Conservation (phyloP, 495 filamentous ascomycete genomes). For the Bryoglossum gracile region DNA sequence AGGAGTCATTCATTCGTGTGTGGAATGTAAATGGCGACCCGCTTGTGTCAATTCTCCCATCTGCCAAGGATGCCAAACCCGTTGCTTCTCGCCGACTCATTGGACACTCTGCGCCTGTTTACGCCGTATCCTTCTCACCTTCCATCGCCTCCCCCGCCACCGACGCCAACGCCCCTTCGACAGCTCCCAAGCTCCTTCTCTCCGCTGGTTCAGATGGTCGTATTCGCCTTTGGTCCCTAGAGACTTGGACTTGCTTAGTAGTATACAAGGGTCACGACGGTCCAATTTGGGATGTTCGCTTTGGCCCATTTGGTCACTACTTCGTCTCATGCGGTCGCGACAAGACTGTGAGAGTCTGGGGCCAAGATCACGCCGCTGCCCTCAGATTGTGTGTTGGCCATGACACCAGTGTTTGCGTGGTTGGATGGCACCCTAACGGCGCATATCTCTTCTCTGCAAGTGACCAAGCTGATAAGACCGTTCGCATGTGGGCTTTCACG, state of each 20-base stretch:
- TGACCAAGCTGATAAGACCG: constrained; percentile 70
- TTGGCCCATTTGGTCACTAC: constrained; percentile 94
- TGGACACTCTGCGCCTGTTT: constrained; percentile 85
- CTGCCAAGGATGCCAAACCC: constrained; percentile 31
- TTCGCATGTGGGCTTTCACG: constrained; percentile 93
- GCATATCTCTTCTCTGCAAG: constrained; percentile 88
- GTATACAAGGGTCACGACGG: constrained; percentile 87
- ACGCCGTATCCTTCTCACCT: constrained; percentile 84
- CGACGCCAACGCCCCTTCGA: constrained; percentile 44
- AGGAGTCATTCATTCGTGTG: constrained; percentile 89
- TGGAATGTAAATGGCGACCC: constrained; percentile 81
- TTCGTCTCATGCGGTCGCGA: constrained; percentile 84
- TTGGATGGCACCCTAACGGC: constrained; percentile 89
- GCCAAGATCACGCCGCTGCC: constrained; percentile 83
- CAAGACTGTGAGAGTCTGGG: constrained; percentile 84
- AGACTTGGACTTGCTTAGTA: constrained; percentile 81
- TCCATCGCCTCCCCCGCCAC: constrained; percentile 45
- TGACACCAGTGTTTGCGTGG: constrained; percentile 74
- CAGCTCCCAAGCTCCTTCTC: constrained; percentile 65
- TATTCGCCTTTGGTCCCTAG: constrained; percentile 86
- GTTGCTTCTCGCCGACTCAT: constrained; percentile 71
- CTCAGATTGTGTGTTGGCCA: constrained; percentile 86
- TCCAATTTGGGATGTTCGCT: constrained; percentile 79
- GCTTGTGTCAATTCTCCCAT: constrained; percentile 34
- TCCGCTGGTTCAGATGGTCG: constrained; percentile 84